These are phyloP conservation scores for Talaromyces atroroseus DNA, from an alignment of 2,329 filamentous ascomycete genomes.

Conservation along the genomic window DNA sequence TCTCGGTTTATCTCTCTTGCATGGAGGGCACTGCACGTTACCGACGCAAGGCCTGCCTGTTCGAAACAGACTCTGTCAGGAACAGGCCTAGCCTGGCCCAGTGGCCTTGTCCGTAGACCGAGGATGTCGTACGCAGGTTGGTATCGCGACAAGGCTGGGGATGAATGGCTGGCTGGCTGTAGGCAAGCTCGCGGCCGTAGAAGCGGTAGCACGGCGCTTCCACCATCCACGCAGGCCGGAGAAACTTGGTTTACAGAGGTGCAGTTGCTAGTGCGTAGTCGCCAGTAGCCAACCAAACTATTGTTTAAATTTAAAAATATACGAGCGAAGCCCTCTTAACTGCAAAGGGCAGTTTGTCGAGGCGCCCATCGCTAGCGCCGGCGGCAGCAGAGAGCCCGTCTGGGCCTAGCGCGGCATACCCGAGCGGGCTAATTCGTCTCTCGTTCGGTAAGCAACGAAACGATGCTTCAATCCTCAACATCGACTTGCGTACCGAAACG, in stretches of 20 bases:
- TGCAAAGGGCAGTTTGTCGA: too few relatives aligned
- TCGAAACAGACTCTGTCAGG: background rate
- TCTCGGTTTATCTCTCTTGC: background rate
- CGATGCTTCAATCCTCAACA: conserved; percentile 14
- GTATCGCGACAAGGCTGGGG: background rate
- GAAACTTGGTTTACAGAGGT: too few relatives aligned
- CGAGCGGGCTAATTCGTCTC: conserved; percentile 11
- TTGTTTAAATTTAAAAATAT: too few relatives aligned
- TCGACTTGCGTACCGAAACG: background rate
- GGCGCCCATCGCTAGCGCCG: background rate
- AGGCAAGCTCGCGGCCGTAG: background rate
- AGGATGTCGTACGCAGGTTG: background rate
- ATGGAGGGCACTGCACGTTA: conserved; percentile 4
- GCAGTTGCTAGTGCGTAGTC: too few relatives aligned
- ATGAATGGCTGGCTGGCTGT: background rate
- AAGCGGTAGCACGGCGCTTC: background rate
- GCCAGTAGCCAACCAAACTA: too few relatives aligned
- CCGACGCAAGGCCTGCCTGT: conserved; percentile 3
- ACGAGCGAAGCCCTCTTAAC: too few relatives aligned
- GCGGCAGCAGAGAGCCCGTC: conserved; percentile 1
- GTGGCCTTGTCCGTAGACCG: background rate
- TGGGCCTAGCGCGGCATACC: conserved; percentile 16
- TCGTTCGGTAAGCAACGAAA: background rate
- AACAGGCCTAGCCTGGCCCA: conserved; percentile 4
- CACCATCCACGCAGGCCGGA: too few relatives aligned